These are phyloP conservation scores for Paracorniculantispora psalliotae DNA, from an alignment of 2,329 filamentous ascomycete genomes.

Conservation along the genomic window DNA sequence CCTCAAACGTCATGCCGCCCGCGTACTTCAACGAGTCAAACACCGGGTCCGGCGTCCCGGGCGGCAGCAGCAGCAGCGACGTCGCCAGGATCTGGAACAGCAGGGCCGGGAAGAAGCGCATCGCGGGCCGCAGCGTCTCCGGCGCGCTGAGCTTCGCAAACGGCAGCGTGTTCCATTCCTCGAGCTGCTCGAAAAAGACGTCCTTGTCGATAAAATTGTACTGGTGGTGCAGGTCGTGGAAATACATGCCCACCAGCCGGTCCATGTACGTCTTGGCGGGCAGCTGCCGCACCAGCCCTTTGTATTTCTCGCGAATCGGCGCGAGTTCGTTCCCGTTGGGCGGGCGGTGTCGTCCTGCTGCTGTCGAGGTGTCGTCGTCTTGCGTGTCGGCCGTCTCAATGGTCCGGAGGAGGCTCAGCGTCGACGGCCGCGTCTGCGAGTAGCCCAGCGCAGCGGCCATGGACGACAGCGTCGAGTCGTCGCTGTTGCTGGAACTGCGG, in stretches of 20 bases:
- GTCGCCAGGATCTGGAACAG: constrained; percentile 55
- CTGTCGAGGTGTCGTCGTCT: constrained; percentile 21
- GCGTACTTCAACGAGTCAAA: constrained; percentile 56
- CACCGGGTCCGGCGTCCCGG: constrained; percentile 37
- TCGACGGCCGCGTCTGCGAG: constrained; percentile 45
- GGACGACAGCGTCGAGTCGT: constrained; percentile 32
- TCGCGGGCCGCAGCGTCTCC: constrained; percentile 43
- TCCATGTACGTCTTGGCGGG: constrained; percentile 51
- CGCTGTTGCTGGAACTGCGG: background rate
- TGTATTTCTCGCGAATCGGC: constrained; percentile 51
- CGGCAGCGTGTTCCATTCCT: constrained; percentile 50
- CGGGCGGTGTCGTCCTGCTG: background rate
- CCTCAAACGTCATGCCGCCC: constrained; percentile 54
- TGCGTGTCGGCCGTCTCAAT: constrained; percentile 43
- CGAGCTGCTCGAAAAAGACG: constrained; percentile 46
- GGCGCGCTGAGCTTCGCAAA: constrained; percentile 47
- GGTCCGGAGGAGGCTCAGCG: constrained; percentile 49
- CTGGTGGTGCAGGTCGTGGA: constrained; percentile 55
- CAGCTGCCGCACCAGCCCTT: constrained; percentile 51
- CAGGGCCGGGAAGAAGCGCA: constrained; percentile 54
- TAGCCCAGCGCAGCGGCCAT: constrained; percentile 51
- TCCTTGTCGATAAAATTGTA: constrained; percentile 53
- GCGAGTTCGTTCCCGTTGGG: constrained; percentile 15
- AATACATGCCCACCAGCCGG: constrained; percentile 49
- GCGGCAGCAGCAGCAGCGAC: constrained; percentile 48